phyloP scores from a whole-genome alignment of 2,329 filamentous ascomycete genomes.

The Fusarium sp. region DNA sequence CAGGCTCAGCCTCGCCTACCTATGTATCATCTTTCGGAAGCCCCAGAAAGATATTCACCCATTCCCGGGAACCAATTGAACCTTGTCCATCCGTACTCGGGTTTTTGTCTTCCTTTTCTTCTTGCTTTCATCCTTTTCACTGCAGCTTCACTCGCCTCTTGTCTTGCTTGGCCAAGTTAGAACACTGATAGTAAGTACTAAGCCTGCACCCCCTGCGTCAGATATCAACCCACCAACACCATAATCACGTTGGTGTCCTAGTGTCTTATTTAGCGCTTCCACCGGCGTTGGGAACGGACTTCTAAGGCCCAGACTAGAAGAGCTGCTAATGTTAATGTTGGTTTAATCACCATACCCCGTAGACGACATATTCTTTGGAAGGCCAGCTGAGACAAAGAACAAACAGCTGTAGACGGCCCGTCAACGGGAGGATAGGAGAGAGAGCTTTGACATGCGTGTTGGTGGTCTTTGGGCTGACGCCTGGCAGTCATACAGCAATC shows the following conservation, averaged over 20 bases:
- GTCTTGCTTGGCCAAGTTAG: slow-evolving; percentile 6
- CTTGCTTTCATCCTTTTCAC: background rate
- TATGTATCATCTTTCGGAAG: slow-evolving; percentile 14
- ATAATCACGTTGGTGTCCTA: slow-evolving; percentile 23
- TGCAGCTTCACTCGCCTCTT: background rate
- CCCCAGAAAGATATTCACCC: slow-evolving; percentile 18
- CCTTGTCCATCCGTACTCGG: slow-evolving; percentile 26
- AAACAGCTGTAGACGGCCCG: slow-evolving; percentile 24
- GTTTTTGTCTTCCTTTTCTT: background rate
- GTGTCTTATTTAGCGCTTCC: slow-evolving; percentile 35
- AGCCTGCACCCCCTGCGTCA: slow-evolving; percentile 44
- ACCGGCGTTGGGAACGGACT: slow-evolving; percentile 25
- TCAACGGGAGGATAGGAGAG: slow-evolving; percentile 27
- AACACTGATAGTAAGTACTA: slow-evolving; percentile 11
- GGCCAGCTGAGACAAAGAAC: slow-evolving; percentile 21
- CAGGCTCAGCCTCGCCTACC: slow-evolving; percentile 2
- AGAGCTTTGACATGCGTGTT: slow-evolving; percentile 22
- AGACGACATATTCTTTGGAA: slow-evolving; percentile 14
- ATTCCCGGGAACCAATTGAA: slow-evolving; percentile 22
- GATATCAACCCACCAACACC: slow-evolving; percentile 47
- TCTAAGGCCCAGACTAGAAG: slow-evolving; percentile 21
- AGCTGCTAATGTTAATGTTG: slow-evolving; percentile 11
- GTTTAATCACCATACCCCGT: slow-evolving; percentile 10
- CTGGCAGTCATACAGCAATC: too few species aligned
- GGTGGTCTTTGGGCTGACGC: too few species aligned